Base-by-base conservation (phyloP, 2,329 filamentous ascomycete genomes). In the Colletotrichum tabaci region DNA sequence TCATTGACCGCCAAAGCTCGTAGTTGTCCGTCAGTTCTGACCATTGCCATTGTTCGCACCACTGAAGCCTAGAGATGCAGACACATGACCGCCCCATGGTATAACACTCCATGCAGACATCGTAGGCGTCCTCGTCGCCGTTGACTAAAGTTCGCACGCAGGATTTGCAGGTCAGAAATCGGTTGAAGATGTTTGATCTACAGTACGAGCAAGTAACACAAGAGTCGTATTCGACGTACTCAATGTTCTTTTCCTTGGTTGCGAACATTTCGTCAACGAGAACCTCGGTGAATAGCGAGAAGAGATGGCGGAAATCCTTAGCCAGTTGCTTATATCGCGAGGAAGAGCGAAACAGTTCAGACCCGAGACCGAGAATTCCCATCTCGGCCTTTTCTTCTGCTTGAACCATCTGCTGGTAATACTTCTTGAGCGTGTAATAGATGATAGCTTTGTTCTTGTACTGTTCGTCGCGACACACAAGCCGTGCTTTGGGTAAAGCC, bases 361-460 rank as follows among this genome's bases (percentile, higher is more conserved):
- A 83, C 4, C 85, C 84, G 42, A 89, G 78, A 12, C 87, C 87
- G 40, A 88, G 79, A 65, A 84, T 81, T 2, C 82, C 80, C 68
- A 84, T 83, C 62, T 87, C 83, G 13, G 83, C 80, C 40, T 81
- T 81, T 67, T 87, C 85, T 61, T 90, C 88, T 60, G 89, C 84
- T 30, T 87, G 84, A 65, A 87, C 84, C 18, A 94, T 87, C 61
- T 90, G 85, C n/a, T 85, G 84, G 73, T 87, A 85, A 79, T 98
- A 98, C 77, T 95, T 96, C 13, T 92, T 84, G 4, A 98, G 86
- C 0, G 95, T 94, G 79, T 92, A 98, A 80, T 95, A 98, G 55
- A 98, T 87, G 69, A 98, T 98, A 6, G 95, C 94, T 80, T 98
- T 98, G 84, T 97, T 98, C 81, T 98, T 98, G 86, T 99, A 99